Evolutionary conservation across 139 green algal genomes (phyloP).

Genomic region (Chlamydomonas sp.): DNA sequence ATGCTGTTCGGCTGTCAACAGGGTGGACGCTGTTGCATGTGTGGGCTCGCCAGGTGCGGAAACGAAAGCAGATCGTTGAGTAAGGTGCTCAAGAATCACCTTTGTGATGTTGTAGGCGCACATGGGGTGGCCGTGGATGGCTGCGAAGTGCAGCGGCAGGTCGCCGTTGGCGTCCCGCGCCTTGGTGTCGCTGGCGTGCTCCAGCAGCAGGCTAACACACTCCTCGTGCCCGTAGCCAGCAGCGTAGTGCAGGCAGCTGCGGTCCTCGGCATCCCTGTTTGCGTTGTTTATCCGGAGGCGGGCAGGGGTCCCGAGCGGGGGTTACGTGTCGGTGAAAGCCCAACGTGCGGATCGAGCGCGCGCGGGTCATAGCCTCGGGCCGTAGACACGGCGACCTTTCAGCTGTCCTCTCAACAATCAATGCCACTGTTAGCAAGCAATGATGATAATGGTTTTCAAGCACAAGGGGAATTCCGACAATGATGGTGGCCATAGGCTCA

Average conservation of each 20-base stretch:
- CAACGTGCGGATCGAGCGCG: no score
- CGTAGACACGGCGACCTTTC: no score
- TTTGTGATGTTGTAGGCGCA: constrained; percentile 70
- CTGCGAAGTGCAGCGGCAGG: constrained; percentile 70
- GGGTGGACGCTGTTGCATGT: no score
- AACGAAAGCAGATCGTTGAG: not conserved
- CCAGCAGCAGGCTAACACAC: constrained; percentile 65
- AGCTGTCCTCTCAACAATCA: no score
- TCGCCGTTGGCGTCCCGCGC: constrained; percentile 56
- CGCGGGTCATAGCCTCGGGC: no score
- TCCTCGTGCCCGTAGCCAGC: constrained; percentile 71
- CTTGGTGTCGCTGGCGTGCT: constrained; percentile 2
- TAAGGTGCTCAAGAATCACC: constrained; percentile 2
- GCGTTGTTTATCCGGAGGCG: not conserved
- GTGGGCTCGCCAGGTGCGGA: not conserved
- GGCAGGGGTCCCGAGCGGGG: not conserved
- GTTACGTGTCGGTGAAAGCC: no score
- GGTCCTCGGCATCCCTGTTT: constrained; percentile 57
- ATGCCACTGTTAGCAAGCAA: no score
- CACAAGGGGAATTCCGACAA: no score
- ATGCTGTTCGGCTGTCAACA: no score
- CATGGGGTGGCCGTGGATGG: constrained; percentile 75
- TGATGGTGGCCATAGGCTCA: not conserved
- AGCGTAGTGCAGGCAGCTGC: constrained; percentile 69
- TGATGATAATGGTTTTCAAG: no score